Percentiles rank a stretch among this genome's conserved stretches.
phyloP scores from a whole-genome alignment of 495 filamentous ascomycete species.

The Bacidia rubella region DNA sequence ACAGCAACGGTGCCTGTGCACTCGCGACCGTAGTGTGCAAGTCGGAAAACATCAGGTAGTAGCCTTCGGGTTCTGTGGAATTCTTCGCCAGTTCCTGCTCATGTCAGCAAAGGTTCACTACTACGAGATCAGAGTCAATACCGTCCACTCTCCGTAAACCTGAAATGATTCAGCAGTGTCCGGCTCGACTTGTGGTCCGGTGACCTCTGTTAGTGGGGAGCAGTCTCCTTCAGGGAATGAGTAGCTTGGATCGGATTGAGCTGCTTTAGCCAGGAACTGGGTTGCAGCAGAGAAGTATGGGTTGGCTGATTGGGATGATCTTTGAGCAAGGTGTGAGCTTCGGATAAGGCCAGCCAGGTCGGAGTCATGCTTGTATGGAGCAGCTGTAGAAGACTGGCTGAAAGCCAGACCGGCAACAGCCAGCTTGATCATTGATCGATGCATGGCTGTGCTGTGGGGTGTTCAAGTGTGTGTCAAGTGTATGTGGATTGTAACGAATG shows the following conservation, averaged over 20 bases:
- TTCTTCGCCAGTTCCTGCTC: neutral
- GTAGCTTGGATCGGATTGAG: neutral
- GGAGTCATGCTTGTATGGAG: neutral
- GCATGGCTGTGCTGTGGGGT: neutral
- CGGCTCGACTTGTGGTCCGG: neutral
- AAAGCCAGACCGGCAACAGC: neutral
- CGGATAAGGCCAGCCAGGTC: neutral
- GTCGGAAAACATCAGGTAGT: neutral
- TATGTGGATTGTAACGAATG: neutral
- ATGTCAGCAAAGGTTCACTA: neutral
- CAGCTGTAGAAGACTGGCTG: neutral
- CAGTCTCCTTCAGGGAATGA: neutral
- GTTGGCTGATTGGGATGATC: neutral
- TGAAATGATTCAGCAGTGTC: neutral
- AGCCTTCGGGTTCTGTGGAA: neutral
- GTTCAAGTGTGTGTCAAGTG: neutral
- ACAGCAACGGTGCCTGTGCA: neutral
- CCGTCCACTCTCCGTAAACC: neutral
- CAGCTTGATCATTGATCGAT: neutral
- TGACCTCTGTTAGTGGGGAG: neutral
- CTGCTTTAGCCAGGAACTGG: neutral
- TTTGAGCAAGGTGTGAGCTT: neutral
- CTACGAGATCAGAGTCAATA: neutral
- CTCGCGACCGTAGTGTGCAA: neutral
- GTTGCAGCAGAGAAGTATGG: neutral